phyloP scores from a whole-genome alignment of 208 protist species.

The Herpetomonas samuelpessoai region DNA sequence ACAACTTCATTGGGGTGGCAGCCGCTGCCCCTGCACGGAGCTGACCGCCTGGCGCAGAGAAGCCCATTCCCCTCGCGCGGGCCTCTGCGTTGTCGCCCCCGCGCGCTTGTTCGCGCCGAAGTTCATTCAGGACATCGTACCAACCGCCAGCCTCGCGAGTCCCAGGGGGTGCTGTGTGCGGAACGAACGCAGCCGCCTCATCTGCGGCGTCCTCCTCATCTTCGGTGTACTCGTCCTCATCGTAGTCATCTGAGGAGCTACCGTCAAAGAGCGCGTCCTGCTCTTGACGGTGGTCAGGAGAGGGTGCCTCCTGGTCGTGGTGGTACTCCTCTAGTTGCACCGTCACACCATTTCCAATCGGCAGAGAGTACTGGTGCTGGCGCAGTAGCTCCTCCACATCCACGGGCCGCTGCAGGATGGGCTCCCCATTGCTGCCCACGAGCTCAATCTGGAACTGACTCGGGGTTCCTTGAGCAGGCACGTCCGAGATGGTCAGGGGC shows the following conservation, averaged over 20 bases:
- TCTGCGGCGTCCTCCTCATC: conserved; percentile 4
- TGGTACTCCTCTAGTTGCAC: conserved; percentile 73
- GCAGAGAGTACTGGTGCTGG: conserved; percentile 36
- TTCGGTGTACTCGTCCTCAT: conserved; percentile 22
- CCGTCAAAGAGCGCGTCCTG: background rate
- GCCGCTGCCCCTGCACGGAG: background rate
- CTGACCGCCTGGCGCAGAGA: conserved; percentile 10
- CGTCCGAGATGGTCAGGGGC: no score
- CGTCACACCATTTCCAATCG: conserved; percentile 56
- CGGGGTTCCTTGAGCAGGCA: no score
- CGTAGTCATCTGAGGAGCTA: conserved; percentile 16
- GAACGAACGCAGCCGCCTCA: background rate
- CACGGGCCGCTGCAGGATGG: conserved; percentile 53
- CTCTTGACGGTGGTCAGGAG: no score
- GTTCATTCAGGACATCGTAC: conserved; percentile 62
- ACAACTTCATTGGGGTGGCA: conserved; percentile 35
- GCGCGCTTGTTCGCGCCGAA: conserved; percentile 32
- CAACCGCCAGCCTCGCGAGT: conserved; percentile 28
- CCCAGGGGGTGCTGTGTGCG: conserved; percentile 16
- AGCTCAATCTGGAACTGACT: conserved; percentile 65
- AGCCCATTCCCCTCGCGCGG: conserved; percentile 15
- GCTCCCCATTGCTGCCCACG: conserved; percentile 45
- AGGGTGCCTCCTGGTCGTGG: conserved; percentile 22
- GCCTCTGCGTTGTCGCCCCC: background rate
- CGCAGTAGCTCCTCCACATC: conserved; percentile 69